Evolutionary conservation across 495 filamentous ascomycete species (phyloP).

Genomic region (Bacidia gigantensis): DNA sequence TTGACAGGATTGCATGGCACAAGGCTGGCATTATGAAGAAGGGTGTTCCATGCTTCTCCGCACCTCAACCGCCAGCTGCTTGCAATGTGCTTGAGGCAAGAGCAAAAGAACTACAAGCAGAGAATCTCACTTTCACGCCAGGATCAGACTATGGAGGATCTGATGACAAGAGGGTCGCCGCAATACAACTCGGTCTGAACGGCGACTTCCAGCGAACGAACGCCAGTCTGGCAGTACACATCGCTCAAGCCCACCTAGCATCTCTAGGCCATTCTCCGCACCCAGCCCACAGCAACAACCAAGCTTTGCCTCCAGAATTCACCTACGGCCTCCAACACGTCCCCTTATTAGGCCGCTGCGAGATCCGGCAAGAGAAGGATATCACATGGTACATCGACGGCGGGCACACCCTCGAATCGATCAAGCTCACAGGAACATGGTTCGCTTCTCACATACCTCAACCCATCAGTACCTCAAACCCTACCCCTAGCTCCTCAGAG

Average conservation of each 20-base stretch:
- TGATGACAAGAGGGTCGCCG: conserved; percentile 17
- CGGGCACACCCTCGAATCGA: conserved; percentile 81
- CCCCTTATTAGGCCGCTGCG: conserved; percentile 69
- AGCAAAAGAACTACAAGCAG: conserved; percentile 38
- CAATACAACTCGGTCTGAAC: conserved; percentile 45
- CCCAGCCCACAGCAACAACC: conserved; percentile 5
- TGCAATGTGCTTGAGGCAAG: conserved; percentile 54
- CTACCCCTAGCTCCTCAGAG: background rate
- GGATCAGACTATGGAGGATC: conserved; percentile 32
- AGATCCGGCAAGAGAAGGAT: conserved; percentile 51
- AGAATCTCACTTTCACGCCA: conserved; percentile 23
- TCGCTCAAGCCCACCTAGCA: conserved; percentile 40
- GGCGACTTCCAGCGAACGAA: conserved; percentile 79
- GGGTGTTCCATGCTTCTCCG: conserved; percentile 55
- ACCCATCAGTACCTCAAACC: background rate
- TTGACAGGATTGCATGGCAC: conserved; percentile 93
- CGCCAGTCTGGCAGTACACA: conserved; percentile 64
- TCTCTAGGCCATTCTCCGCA: conserved; percentile 12
- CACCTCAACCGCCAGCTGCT: conserved; percentile 53
- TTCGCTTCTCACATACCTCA: conserved; percentile 44
- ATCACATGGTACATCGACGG: conserved; percentile 83
- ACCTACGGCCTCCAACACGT: conserved; percentile 60
- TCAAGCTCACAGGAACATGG: conserved; percentile 67
- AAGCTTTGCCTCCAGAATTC: conserved; percentile 55
- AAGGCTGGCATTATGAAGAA: conserved; percentile 86